Percentiles rank a stretch among this genome's conserved stretches.
Evolutionary conservation across 768 basidiomycete genomes (phyloP).

Genomic region (Leccinum incarnatum): DNA sequence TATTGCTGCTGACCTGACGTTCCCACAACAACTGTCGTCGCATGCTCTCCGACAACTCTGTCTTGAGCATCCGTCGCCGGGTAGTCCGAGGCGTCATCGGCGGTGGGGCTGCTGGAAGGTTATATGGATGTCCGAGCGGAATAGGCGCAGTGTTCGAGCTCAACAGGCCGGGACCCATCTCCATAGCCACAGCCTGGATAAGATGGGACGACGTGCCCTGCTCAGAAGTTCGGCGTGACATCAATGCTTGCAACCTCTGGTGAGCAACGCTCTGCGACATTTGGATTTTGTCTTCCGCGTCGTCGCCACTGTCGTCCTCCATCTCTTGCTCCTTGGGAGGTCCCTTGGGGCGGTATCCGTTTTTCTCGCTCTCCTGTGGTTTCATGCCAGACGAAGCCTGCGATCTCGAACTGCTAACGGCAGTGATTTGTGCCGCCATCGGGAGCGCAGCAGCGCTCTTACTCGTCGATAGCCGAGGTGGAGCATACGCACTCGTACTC

Average conservation of each 20-base stretch:
- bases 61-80: constrained; percentile 76
- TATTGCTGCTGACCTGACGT: constrained; percentile 57
- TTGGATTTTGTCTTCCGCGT: constrained; percentile 49
- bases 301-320: constrained; percentile 60
- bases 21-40: constrained; percentile 82
- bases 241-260: constrained; percentile 59
- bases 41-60: constrained; percentile 82
- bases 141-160: constrained; percentile 49
- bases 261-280: constrained; percentile 69
- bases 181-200: constrained; percentile 17
- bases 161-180: constrained; percentile 19
- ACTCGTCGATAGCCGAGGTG: constrained; percentile 41
- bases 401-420: constrained; percentile 30
- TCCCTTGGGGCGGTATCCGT: constrained; percentile 61
- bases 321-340: constrained; percentile 63
- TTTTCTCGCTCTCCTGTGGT: constrained; percentile 29
- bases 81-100: constrained; percentile 87
- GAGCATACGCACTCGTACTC: constrained; percentile 30
- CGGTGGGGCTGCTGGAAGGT: constrained; percentile 59
- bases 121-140: constrained; percentile 64
- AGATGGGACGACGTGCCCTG: constrained; percentile 19
- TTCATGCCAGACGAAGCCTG: constrained; percentile 20
- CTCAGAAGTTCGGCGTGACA: constrained; percentile 43
- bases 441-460: constrained; percentile 63
- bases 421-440: constrained; percentile 49